Evolutionary conservation across 208 protist species (phyloP).

Genomic region (Lotmaria passim): DNA sequence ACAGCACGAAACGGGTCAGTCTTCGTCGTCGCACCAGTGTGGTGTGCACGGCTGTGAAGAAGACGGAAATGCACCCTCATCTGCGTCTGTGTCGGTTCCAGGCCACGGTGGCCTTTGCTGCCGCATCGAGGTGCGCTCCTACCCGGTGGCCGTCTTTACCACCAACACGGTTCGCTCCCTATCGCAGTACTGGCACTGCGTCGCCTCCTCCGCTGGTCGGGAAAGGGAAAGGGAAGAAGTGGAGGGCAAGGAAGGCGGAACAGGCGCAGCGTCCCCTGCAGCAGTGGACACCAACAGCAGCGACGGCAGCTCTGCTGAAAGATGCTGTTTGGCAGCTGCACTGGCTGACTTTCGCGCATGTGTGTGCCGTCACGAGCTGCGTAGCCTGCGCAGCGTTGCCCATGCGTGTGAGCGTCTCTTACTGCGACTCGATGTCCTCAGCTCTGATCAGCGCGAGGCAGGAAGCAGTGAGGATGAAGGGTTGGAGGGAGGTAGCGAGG

Average conservation of each 20-base stretch:
- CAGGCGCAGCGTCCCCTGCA: not conserved
- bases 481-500: not conserved
- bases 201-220: not conserved
- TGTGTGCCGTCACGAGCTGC: slow-evolving; percentile 19
- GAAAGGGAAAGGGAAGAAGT: not conserved
- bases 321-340: slow-evolving; percentile 10
- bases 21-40: too few species aligned
- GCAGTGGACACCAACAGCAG: not conserved
- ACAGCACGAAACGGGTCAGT: not conserved
- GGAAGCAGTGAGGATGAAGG: not conserved
- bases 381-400: slow-evolving; percentile 8
- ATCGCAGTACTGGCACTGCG: slow-evolving; percentile 14
- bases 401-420: not conserved
- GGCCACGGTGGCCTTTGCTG: not conserved
- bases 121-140: slow-evolving; percentile 18
- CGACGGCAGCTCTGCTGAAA: not conserved
- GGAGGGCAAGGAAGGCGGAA: not conserved
- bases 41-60: too few species aligned
- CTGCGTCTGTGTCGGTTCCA: not conserved
- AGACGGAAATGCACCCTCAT: not conserved
- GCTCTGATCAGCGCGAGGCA: too few species aligned
- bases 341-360: slow-evolving; percentile 7
- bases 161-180: not conserved
- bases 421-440: not conserved
- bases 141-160: slow-evolving; percentile 11